phyloP scores from a whole-genome alignment of 345 rosid species.

The Alliaria petiolata region DNA sequence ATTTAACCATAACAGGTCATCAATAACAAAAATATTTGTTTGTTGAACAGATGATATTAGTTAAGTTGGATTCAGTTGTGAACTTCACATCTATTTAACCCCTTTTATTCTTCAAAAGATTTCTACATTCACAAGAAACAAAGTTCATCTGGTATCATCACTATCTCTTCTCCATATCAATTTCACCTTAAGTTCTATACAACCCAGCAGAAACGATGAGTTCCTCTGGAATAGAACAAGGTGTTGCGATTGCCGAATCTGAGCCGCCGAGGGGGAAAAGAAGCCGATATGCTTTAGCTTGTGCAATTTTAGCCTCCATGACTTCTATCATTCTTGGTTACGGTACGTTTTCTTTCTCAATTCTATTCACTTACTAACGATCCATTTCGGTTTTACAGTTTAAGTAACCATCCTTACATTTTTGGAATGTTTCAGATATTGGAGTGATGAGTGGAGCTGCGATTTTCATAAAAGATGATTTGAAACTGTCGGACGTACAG shows the following conservation, averaged over 20 bases:
- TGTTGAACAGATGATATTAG: not conserved
- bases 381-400: not conserved
- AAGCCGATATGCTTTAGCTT: constrained; percentile 46
- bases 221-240: constrained; percentile 14
- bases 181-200: not conserved
- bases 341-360: constrained; percentile 39
- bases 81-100: constrained; percentile 11
- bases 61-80: not conserved
- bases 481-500: constrained; percentile 22
- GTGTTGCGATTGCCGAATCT: not conserved
- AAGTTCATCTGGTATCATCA: not conserved
- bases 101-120: not conserved
- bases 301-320: constrained; percentile 68
- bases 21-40: not conserved
- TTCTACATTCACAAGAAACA: not conserved
- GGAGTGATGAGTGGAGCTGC: constrained; percentile 39
- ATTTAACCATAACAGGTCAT: not conserved
- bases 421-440: constrained; percentile 18
- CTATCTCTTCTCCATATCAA: not conserved
- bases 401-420: not conserved
- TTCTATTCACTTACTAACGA: not conserved
- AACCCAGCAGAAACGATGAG: not conserved
- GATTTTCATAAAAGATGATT: constrained; percentile 20
- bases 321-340: constrained; percentile 69
- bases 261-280: constrained; percentile 22